phyloP scores from a whole-genome alignment of 2,329 filamentous ascomycete species.

The Arachnopeziza araneosa region DNA sequence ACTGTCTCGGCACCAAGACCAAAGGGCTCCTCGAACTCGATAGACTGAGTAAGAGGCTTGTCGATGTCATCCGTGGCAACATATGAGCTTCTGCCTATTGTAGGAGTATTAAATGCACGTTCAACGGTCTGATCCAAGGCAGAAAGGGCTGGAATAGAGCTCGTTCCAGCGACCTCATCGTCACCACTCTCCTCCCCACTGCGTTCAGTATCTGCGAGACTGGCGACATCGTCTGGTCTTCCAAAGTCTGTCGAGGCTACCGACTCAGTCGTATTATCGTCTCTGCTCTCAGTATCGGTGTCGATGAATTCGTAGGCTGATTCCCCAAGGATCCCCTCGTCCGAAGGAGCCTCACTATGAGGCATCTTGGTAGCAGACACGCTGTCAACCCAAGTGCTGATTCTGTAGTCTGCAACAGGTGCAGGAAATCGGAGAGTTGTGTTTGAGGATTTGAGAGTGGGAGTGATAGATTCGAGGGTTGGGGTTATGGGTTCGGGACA shows the following conservation, averaged over 20 bases:
- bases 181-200: constrained; percentile 30
- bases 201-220: constrained; percentile 31
- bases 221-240: constrained; percentile 31
- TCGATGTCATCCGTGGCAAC: constrained; percentile 26
- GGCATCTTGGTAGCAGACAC: constrained; percentile 25
- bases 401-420: constrained; percentile 23
- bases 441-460: constrained; percentile 9
- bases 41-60: constrained; percentile 31
- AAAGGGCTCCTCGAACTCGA: constrained; percentile 41
- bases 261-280: constrained; percentile 31
- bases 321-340: constrained; percentile 28
- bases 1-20: constrained; percentile 35
- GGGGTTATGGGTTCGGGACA: constrained; percentile 7
- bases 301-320: constrained; percentile 33
- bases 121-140: constrained; percentile 24
- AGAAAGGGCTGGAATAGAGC: constrained; percentile 18
- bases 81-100: constrained; percentile 27
- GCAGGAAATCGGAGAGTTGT: constrained; percentile 22
- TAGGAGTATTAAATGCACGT: constrained; percentile 27
- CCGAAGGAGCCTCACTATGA: constrained; percentile 23
- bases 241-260: constrained; percentile 31
- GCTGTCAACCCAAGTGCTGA: constrained; percentile 27
- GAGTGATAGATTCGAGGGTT: constrained; percentile 3
- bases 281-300: constrained; percentile 30
- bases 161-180: constrained; percentile 16